Percentiles rank a stretch among this genome's conserved stretches.
These are phyloP conservation scores for Polytrichum formosum DNA, from an alignment of 225 moss, liverwort and hornwort genomes.

Conservation along the genomic window DNA sequence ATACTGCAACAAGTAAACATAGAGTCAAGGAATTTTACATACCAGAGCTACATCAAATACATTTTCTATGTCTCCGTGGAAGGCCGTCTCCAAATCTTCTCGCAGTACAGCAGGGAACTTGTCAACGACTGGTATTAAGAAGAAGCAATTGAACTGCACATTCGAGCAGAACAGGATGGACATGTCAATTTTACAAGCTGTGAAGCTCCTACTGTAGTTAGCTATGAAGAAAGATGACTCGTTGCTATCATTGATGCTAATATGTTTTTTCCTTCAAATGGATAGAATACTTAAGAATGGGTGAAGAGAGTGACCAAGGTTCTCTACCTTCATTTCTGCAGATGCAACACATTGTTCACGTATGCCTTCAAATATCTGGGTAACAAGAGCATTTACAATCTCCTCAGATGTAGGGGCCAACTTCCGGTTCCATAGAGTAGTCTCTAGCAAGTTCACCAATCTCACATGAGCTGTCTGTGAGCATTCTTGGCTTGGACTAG, in stretches of 20 bases:
- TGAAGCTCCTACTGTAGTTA: no score
- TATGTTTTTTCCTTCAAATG: no score
- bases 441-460: slow-evolving; percentile 84
- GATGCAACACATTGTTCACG: slow-evolving; percentile 88
- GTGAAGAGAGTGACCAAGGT: slow-evolving; percentile 3
- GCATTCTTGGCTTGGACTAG: slow-evolving; percentile 38
- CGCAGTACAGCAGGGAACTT: slow-evolving; percentile 86
- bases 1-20: neutral
- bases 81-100: slow-evolving; percentile 84
- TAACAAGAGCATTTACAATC: slow-evolving; percentile 86
- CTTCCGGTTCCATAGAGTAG: slow-evolving; percentile 91
- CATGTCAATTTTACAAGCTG: no score
- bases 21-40: slow-evolving; percentile 6
- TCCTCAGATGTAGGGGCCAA: slow-evolving; percentile 89
- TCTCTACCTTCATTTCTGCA: slow-evolving; percentile 82
- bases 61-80: slow-evolving; percentile 72
- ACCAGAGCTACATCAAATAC: slow-evolving; percentile 83
- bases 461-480: slow-evolving; percentile 86
- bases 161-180: slow-evolving; percentile 1
- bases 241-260: no score
- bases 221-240: no score
- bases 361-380: slow-evolving; percentile 92
- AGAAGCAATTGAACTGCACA: slow-evolving; percentile 94
- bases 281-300: no score
- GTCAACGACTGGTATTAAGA: slow-evolving; percentile 95